These are phyloP conservation scores for Sparassis latifolia DNA, from an alignment of 1,284 basidiomycete species.

Conservation along the genomic window DNA sequence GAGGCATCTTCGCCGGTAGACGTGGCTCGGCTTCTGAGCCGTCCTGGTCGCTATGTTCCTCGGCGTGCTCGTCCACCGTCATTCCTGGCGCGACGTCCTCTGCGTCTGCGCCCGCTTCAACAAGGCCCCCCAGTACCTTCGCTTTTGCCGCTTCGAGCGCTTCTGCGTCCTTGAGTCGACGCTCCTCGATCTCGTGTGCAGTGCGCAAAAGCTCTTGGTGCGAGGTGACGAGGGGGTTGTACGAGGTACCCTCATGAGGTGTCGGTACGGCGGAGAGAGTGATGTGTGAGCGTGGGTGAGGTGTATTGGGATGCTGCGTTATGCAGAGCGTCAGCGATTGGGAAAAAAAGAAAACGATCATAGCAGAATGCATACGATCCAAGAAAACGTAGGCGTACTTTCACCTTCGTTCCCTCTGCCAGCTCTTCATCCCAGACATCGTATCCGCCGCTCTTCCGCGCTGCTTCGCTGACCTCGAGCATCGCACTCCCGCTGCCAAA, in stretches of 20 bases:
- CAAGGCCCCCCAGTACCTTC: slow-evolving; percentile 33
- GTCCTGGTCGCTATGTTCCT: slow-evolving; percentile 25
- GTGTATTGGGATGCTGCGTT: slow-evolving; percentile 40
- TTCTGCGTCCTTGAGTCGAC: slow-evolving; percentile 48
- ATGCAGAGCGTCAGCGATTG: slow-evolving; percentile 1
- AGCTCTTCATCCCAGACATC: slow-evolving; percentile 58
- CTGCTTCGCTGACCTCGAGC: slow-evolving; percentile 58
- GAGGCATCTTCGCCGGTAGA: slow-evolving; percentile 40
- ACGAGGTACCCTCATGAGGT: slow-evolving; percentile 88
- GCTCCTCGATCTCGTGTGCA: slow-evolving; percentile 68
- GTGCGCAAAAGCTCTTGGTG: slow-evolving; percentile 72
- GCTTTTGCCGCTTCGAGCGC: slow-evolving; percentile 48
- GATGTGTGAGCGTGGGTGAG: slow-evolving; percentile 47
- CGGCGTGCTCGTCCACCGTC: slow-evolving; percentile 46
- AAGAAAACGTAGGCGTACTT: slow-evolving; percentile 33
- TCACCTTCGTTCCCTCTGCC: slow-evolving; percentile 34
- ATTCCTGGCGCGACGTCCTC: slow-evolving; percentile 46
- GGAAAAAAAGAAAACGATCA: not conserved
- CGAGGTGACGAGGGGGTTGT: slow-evolving; percentile 80
- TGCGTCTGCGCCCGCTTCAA: slow-evolving; percentile 35
- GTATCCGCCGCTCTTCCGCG: slow-evolving; percentile 64
- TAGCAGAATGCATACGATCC: not conserved
- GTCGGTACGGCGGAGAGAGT: slow-evolving; percentile 59
- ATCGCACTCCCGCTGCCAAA: slow-evolving; percentile 56
- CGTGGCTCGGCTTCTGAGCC: slow-evolving; percentile 23